phyloP scores from a whole-genome alignment of 768 basidiomycete species.

The Pulveroboletus sp. region DNA sequence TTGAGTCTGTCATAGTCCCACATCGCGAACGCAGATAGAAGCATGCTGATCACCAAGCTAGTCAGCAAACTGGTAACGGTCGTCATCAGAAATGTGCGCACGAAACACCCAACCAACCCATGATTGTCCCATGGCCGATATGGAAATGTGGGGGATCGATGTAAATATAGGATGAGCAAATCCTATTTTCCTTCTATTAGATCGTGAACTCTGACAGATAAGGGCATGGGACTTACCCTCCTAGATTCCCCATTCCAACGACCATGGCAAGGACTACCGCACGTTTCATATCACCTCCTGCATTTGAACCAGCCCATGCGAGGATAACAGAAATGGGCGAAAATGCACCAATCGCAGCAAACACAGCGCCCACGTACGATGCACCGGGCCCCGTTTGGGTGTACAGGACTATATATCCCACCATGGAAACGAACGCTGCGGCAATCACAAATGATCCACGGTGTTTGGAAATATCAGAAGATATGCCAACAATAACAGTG shows the following conservation, averaged over 20 bases:
- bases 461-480: constrained; percentile 40
- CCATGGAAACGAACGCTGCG: constrained; percentile 38
- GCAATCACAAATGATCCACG: constrained; percentile 49
- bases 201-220: background rate
- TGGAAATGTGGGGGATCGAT: constrained; percentile 35
- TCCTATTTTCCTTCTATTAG: constrained; percentile 22
- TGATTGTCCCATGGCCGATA: constrained; percentile 36
- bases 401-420: constrained; percentile 51
- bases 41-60: constrained; percentile 32
- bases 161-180: constrained; percentile 43
- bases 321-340: constrained; percentile 45
- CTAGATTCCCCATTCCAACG: constrained; percentile 52
- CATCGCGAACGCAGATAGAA: constrained; percentile 41
- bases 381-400: constrained; percentile 19
- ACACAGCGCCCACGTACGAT: constrained; percentile 44
- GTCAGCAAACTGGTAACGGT: constrained; percentile 24
- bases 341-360: constrained; percentile 51
- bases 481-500: constrained; percentile 40
- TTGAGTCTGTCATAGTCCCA: constrained; percentile 48
- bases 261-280: constrained; percentile 51
- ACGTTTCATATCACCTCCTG: constrained; percentile 52
- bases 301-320: constrained; percentile 53
- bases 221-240: constrained; percentile 38
- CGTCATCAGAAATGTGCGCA: constrained; percentile 15
- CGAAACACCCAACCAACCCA: constrained; percentile 33